These are phyloP conservation scores for Chlamydomonas schloesseri DNA, from an alignment of 139 green algal species.

Conservation along the genomic window DNA sequence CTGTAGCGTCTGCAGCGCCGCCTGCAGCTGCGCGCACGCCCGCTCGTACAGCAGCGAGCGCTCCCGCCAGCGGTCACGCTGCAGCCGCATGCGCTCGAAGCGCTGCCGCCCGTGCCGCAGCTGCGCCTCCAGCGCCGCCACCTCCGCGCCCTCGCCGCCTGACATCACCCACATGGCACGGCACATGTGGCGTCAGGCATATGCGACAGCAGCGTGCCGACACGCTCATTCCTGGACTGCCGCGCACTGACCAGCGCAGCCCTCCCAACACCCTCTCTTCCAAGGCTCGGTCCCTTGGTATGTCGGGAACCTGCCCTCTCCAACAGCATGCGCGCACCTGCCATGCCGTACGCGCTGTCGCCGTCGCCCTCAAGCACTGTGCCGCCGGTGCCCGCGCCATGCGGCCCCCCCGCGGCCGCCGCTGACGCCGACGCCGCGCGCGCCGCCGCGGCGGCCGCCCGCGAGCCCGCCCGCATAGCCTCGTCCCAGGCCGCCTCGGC, in stretches of 20 bases:
- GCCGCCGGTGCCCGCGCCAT: background rate
- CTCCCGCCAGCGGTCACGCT: slow-evolving; percentile 41
- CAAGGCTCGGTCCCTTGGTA: too few species aligned
- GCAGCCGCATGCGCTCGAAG: slow-evolving; percentile 38
- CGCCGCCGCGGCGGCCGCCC: slow-evolving; percentile 32
- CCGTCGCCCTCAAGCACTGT: background rate
- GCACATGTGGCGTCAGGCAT: too few species aligned
- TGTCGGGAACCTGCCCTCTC: too few species aligned
- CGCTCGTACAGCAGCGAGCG: slow-evolving; percentile 29
- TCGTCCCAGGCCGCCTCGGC: slow-evolving; percentile 32
- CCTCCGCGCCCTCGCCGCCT: slow-evolving; percentile 19
- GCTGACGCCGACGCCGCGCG: slow-evolving; percentile 3
- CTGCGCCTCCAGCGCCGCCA: slow-evolving; percentile 16
- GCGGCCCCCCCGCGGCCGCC: background rate
- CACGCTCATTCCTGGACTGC: too few species aligned
- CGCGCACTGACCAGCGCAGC: too few species aligned
- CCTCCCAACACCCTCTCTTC: too few species aligned
- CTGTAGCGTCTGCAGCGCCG: slow-evolving; percentile 27
- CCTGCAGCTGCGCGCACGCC: slow-evolving; percentile 37
- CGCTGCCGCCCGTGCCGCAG: slow-evolving; percentile 34
- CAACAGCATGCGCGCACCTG: slow-evolving; percentile 3
- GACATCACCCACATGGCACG: background rate
- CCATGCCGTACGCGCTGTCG: slow-evolving; percentile 40
- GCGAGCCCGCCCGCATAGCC: slow-evolving; percentile 21
- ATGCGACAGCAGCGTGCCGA: too few species aligned